Percentiles rank a stretch among this genome's conserved stretches.
Conservation (phyloP, 345 rosid species). For the Moricandia moricandioides region DNA sequence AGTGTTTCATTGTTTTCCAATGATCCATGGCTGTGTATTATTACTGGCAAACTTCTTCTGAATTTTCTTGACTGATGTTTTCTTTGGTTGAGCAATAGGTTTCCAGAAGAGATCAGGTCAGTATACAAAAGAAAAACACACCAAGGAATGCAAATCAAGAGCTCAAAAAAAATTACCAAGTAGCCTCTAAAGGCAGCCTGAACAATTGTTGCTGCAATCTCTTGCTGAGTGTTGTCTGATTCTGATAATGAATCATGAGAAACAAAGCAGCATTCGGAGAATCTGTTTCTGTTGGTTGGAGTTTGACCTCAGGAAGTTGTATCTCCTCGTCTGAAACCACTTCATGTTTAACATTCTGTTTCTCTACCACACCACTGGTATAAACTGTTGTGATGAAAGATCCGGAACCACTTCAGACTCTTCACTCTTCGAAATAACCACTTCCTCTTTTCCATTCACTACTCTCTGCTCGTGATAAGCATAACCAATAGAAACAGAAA, state of each 20-base stretch:
- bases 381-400: conserved; percentile 38
- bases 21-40: conserved; percentile 34
- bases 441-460: conserved; percentile 42
- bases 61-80: conserved; percentile 40
- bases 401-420: conserved; percentile 46
- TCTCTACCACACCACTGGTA: conserved; percentile 30
- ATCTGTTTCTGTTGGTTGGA: conserved; percentile 40
- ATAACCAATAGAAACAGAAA: too few species aligned
- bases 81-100: conserved; percentile 61
- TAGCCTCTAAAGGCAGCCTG: conserved; percentile 64
- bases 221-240: conserved; percentile 51
- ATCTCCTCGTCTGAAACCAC: conserved; percentile 38
- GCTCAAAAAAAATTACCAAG: conserved; percentile 18
- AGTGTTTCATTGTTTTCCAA: conserved; percentile 39
- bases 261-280: conserved; percentile 26
- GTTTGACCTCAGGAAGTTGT: conserved; percentile 38
- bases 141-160: neutral
- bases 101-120: conserved; percentile 49
- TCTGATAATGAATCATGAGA: conserved; percentile 38
- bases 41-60: conserved; percentile 55
- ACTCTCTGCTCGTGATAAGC: conserved; percentile 33
- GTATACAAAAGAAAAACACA: neutral
- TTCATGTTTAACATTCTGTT: conserved; percentile 44
- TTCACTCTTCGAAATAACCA: conserved; percentile 49
- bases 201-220: conserved; percentile 57